Evolutionary conservation across 2,329 filamentous ascomycete species (phyloP).

Genomic region (Monosporascus cannonballus): DNA sequence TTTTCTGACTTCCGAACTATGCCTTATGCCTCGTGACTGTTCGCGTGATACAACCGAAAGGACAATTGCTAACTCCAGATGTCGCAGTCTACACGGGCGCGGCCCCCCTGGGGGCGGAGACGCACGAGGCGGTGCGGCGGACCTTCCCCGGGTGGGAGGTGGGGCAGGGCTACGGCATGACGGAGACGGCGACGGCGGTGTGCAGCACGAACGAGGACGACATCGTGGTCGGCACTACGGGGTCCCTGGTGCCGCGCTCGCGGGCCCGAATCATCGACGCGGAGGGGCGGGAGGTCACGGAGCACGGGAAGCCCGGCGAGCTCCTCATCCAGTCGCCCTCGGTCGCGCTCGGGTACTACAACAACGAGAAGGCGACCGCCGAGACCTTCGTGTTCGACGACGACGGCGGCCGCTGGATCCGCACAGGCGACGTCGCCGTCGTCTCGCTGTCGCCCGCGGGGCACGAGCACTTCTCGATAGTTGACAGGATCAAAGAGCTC

Average conservation of each 20-base stretch:
- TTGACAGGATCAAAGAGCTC: constrained; percentile 60
- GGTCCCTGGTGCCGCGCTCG: constrained; percentile 59
- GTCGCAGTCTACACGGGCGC: constrained; percentile 62
- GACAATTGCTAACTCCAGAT: too few relatives aligned
- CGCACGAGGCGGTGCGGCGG: constrained; percentile 46
- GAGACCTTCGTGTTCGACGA: constrained; percentile 68
- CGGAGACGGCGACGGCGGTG: constrained; percentile 70
- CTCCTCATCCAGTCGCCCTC: constrained; percentile 72
- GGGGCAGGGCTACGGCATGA: constrained; percentile 69
- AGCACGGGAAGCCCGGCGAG: constrained; percentile 65
- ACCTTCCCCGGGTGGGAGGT: constrained; percentile 49
- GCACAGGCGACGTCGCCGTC: constrained; percentile 79
- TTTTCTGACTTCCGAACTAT: too few relatives aligned
- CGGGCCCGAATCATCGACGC: constrained; percentile 60
- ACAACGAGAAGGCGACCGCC: constrained; percentile 75
- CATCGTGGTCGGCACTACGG: constrained; percentile 65
- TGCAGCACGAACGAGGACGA: constrained; percentile 55
- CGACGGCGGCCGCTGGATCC: constrained; percentile 69
- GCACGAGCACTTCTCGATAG: constrained; percentile 76
- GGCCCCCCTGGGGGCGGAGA: constrained; percentile 70
- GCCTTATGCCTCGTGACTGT: too few relatives aligned
- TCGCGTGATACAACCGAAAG: too few relatives aligned
- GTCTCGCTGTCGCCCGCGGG: constrained; percentile 58
- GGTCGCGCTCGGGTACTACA: constrained; percentile 75
- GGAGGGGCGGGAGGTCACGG: constrained; percentile 65